Base-by-base conservation (phyloP, 768 basidiomycete genomes). In the Leccinum subgranulosum region DNA sequence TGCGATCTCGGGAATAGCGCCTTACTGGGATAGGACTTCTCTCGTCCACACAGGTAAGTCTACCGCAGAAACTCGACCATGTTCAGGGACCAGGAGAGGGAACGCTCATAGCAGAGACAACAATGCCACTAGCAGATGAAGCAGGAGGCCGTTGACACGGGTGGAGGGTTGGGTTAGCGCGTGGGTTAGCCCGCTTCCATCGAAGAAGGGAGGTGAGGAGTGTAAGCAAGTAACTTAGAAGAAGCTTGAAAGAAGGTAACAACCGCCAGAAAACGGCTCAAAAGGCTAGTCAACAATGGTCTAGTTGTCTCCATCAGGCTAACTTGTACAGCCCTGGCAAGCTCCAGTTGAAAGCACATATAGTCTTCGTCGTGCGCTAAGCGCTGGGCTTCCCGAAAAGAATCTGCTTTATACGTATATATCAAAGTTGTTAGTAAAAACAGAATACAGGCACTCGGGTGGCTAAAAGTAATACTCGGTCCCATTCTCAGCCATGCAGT, bases 401-500 rank as follows among this genome's bases (percentile, higher is more conserved):
- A 36, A 36, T 36, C 15, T 36, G 36, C 15, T 17, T 7, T 36
- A 17, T 36, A 36, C 2, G 15, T 36, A 36, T 39, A 39, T 41
- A 41, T n/a, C 6, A 15, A 34, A 34, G 34, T 34, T 1, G 17
- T n/a, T 5, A 39, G 36, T 12, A 11, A 39, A 27, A 46, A 36
- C 5, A 3, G 14, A 27, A 14, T 45, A 51, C 28, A 49, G n/a
- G 17, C 4, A 14, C 21, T 31, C 8, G 34, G 2, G 31, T 31
- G 19, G 17, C 12, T 28, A 21, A 33, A 53, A 33, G 31, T 59
- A 57, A 43, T 69, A 71, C 6, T 0, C 68, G 19, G 83, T 86
- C 4, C 86, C 86, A 63, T 88, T 81, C 74, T 84, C 67, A 55
- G 76, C 78, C 36, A 75, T 84, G 67, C 86, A 88, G 73, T 82